phyloP scores from a whole-genome alignment of 306 rosid species.

The Mimosa bimucronata region DNA sequence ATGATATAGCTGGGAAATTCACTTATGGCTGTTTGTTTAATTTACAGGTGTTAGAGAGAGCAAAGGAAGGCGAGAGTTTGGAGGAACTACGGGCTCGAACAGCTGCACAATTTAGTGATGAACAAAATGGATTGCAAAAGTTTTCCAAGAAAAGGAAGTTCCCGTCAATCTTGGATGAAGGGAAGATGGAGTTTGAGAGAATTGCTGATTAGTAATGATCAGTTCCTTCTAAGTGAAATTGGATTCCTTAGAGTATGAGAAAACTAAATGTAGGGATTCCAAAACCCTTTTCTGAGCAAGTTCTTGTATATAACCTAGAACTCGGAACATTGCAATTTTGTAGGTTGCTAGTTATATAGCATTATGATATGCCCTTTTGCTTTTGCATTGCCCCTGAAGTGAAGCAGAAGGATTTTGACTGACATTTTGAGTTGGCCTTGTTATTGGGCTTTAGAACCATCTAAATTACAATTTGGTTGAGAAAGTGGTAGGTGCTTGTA shows the following conservation, averaged over 20 bases:
- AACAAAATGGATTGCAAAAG: slow-evolving; percentile 53
- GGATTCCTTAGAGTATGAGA: not conserved
- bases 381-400: not conserved
- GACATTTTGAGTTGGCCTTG: not conserved
- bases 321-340: slow-evolving; percentile 28
- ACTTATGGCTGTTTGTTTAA: not conserved
- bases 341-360: slow-evolving; percentile 12
- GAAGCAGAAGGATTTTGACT: not conserved
- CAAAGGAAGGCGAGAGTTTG: slow-evolving; percentile 89
- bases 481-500: not conserved
- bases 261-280: not conserved
- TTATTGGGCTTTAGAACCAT: not conserved
- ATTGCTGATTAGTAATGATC: slow-evolving; percentile 40
- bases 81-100: slow-evolving; percentile 79
- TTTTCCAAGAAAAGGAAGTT: slow-evolving; percentile 79
- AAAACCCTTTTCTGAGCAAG: not conserved
- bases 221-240: not conserved
- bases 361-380: not conserved
- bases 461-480: not conserved
- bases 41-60: slow-evolving; percentile 82
- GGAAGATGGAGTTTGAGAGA: slow-evolving; percentile 57
- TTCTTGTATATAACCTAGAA: slow-evolving; percentile 10
- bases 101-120: slow-evolving; percentile 69
- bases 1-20: not conserved
- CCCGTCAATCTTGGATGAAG: slow-evolving; percentile 55